Evolutionary conservation across 192 early-diverging fungal genomes (phyloP), one percentile per base, ranked within the genome.

Genomic region (Gryganskiella cystojenkinii): DNA sequence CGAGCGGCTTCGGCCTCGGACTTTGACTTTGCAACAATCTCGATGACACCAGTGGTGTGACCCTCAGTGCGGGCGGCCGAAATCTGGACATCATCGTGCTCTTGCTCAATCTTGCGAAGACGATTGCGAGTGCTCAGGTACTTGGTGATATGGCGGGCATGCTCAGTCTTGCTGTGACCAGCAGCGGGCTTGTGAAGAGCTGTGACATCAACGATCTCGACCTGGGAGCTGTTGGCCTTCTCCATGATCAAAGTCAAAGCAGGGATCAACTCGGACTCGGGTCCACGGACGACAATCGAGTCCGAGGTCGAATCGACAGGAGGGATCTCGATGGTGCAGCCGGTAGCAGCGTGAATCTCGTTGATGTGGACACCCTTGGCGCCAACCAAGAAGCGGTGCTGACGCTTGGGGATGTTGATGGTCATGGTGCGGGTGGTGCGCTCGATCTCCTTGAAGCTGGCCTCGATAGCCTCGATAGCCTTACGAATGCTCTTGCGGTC

Each of bases 301-400:
- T 96, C 94, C 8, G 89, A 90, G 7, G 89, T 73, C 56, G 92
- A 89, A 50, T 87, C 81, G 3, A 87, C 70, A 27, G 90, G 64
- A 4, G 97, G 94, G 34, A 99, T 84, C 42, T 90, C 88, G 27
- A 99, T 90, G 47, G 85, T 87, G 86, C 98, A 99, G 15, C 94
- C 96, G 30, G 94, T 97, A 0, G 86, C 81, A n/a, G 89, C 87
- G 46, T 95, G 80, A 53, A 99, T 93, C 47, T 97, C 96, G 54
- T 90, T 84, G 51, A 98, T 85, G 25, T 85, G 86, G 27, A 86
- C 75, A 30, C 93, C 95, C 78, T 92, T 89, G 33, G 89, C 80
- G 15, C 97, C 97, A 34, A 96, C 85, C 22, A 99, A 82, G 79
- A 95, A 97, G 46, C 90, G 92, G 80, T 98, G 98, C 82, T 97